Conservation (phyloP, 306 rosid species). For the Cucumis cinereus region DNA sequence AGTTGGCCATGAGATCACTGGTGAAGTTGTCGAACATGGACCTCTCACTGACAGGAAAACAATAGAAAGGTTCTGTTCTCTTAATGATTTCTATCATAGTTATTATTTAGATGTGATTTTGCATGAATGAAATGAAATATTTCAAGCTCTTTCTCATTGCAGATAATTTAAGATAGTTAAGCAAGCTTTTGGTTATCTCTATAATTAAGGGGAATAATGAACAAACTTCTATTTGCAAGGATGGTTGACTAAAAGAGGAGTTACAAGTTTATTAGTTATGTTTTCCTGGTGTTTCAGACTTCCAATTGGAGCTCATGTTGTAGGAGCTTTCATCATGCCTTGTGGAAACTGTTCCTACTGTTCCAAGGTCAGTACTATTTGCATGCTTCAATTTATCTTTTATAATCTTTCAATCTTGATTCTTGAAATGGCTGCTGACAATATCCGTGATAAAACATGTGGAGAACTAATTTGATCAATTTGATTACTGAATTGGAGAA, state of each 20-base stretch:
- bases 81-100: not conserved
- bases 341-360: slow-evolving; percentile 83
- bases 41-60: slow-evolving; percentile 33
- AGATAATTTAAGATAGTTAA: not conserved
- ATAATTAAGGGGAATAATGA: not conserved
- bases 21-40: slow-evolving; percentile 80
- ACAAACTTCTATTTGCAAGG: not conserved
- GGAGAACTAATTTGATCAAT: not conserved
- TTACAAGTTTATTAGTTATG: not conserved
- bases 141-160: slow-evolving; percentile 1
- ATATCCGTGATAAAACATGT: not conserved
- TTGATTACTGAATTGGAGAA: slow-evolving; percentile 16
- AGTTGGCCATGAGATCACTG: slow-evolving; percentile 87
- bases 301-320: slow-evolving; percentile 68
- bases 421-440: not conserved
- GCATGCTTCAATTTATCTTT: not conserved
- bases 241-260: not conserved
- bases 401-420: not conserved
- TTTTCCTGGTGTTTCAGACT: slow-evolving; percentile 33
- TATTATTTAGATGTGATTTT: not conserved
- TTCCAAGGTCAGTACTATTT: slow-evolving; percentile 47
- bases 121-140: not conserved
- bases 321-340: slow-evolving; percentile 96
- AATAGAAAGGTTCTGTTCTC: slow-evolving; percentile 37
- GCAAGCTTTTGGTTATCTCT: not conserved